Conservation (phyloP, 1,284 basidiomycete species). For the Takashimella koratensis region DNA sequence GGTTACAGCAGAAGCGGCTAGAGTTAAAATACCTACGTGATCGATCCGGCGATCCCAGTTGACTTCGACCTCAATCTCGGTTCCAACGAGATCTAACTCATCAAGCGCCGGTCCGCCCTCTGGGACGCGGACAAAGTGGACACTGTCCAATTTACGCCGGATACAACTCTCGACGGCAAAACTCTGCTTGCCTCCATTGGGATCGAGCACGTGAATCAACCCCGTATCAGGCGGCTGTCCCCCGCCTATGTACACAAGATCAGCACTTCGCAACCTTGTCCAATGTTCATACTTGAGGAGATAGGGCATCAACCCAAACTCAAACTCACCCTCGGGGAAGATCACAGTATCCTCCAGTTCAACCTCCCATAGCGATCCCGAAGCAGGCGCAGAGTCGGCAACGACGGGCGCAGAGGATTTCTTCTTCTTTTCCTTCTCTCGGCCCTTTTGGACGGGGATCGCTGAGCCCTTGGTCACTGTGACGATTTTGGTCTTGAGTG, state of each 20-base stretch:
- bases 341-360: slow-evolving; percentile 76
- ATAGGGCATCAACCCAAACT: no score
- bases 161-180: slow-evolving; percentile 69
- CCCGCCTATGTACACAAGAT: slow-evolving; percentile 56
- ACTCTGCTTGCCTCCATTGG: slow-evolving; percentile 44
- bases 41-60: slow-evolving; percentile 71
- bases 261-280: no score
- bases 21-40: slow-evolving; percentile 72
- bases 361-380: slow-evolving; percentile 51
- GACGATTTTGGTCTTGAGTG: slow-evolving; percentile 31
- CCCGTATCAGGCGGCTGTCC: slow-evolving; percentile 81
- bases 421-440: slow-evolving; percentile 32
- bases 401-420: slow-evolving; percentile 4
- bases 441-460: slow-evolving; percentile 37
- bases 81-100: slow-evolving; percentile 51
- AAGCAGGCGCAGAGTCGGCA: background rate
- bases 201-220: slow-evolving; percentile 50
- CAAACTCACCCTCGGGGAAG: slow-evolving; percentile 66
- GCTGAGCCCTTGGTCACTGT: slow-evolving; percentile 22
- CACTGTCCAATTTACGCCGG: slow-evolving; percentile 67
- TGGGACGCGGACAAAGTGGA: slow-evolving; percentile 65
- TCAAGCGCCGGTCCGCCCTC: slow-evolving; percentile 32
- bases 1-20: no score
- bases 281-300: background rate
- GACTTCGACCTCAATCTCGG: slow-evolving; percentile 57